phyloP scores from a whole-genome alignment of 805 yeast genomes.

The Candida parachauliodes region DNA sequence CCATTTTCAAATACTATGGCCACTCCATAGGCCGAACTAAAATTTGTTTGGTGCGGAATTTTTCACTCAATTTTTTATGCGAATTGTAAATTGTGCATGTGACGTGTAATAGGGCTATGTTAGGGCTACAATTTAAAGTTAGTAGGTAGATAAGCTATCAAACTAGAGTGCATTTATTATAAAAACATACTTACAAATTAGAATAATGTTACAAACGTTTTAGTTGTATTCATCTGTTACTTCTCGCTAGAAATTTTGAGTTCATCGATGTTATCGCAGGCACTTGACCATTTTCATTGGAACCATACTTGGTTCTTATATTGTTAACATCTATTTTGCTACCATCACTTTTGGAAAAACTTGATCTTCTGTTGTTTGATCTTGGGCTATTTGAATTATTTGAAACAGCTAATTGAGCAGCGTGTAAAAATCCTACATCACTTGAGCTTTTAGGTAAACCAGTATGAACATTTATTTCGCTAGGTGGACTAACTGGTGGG shows the following conservation, averaged over 20 bases:
- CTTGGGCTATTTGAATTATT: slow-evolving; percentile 22
- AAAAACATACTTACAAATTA: no score
- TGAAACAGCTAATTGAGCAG: slow-evolving; percentile 42
- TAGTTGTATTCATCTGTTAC: slow-evolving; percentile 46
- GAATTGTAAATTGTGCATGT: no score
- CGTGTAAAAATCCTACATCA: slow-evolving; percentile 32
- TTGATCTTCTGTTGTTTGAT: slow-evolving; percentile 28
- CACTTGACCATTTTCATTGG: neutral
- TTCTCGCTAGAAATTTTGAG: slow-evolving; percentile 59
- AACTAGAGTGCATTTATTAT: no score
- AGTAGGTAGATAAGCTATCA: no score
- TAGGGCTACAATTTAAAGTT: slow-evolving; percentile 3
- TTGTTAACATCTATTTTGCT: slow-evolving; percentile 3
- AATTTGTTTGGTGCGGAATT: no score
- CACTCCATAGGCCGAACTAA: no score
- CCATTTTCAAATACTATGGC: no score
- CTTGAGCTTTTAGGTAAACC: slow-evolving; percentile 19
- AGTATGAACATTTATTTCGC: slow-evolving; percentile 27
- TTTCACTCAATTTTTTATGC: no score
- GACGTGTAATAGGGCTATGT: slow-evolving; percentile 1
- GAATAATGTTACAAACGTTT: no score
- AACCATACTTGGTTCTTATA: neutral
- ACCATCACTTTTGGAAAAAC: slow-evolving; percentile 31
- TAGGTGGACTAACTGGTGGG: slow-evolving; percentile 10
- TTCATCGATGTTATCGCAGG: slow-evolving; percentile 49